Conservation (phyloP, 2,329 filamentous ascomycete species). For the Sclerotinia trifoliorum region DNA sequence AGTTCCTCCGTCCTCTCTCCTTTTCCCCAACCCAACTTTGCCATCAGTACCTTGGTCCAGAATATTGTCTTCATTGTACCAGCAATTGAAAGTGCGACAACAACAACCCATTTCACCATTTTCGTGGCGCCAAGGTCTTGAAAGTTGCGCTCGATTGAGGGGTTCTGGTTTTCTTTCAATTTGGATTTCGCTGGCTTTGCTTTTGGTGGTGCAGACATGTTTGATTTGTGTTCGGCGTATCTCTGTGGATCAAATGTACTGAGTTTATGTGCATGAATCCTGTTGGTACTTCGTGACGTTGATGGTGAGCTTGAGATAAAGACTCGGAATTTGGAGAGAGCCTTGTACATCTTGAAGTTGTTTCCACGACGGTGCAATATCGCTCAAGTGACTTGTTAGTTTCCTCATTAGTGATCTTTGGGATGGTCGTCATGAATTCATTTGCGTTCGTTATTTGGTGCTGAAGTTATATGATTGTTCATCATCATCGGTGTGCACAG, state of each 20-base stretch:
- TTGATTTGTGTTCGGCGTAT: background rate
- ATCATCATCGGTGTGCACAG: background rate
- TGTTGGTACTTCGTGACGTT: background rate
- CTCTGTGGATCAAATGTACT: background rate
- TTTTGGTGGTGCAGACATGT: background rate
- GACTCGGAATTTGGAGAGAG: background rate
- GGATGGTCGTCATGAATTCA: background rate
- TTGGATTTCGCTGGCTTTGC: background rate
- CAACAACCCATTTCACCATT: slow-evolving; percentile 25
- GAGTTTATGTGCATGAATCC: background rate
- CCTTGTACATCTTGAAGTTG: background rate
- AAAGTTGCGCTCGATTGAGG: background rate
- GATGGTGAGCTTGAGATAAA: background rate
- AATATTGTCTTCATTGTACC: slow-evolving; percentile 24
- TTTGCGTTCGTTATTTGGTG: background rate
- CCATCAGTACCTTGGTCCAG: background rate
- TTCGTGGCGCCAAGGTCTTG: slow-evolving; percentile 26
- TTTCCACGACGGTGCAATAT: background rate
- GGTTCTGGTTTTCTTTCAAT: background rate
- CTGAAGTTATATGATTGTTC: background rate
- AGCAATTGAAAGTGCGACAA: slow-evolving; percentile 20
- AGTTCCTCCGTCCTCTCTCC: background rate
- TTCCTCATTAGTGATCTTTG: too few species aligned
- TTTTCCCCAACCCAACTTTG: slow-evolving; percentile 21
- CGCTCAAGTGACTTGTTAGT: background rate